Percentiles rank a stretch among this genome's conserved stretches.
Conservation (phyloP, 805 yeast species). For the Hanseniaspora clermontiae region DNA sequence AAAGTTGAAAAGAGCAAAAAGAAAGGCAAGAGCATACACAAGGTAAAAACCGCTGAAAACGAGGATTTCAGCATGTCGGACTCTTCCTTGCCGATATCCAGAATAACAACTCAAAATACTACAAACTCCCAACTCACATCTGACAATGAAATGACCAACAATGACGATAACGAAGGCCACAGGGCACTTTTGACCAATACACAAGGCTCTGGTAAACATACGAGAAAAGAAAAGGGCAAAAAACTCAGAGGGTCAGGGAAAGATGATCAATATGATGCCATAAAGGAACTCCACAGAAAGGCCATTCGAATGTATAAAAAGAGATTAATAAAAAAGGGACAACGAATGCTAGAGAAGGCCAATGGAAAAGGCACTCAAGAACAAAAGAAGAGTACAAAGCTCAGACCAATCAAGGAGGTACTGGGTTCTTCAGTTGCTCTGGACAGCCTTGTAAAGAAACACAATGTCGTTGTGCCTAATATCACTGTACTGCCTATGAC, state of each 20-base stretch:
- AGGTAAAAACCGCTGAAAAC: neutral
- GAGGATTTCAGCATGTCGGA: conserved; percentile 9
- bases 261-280: conserved; percentile 10
- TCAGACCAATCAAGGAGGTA: conserved; percentile 2
- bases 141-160: neutral
- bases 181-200: no score
- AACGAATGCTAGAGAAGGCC: neutral
- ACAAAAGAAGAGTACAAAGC: neutral
- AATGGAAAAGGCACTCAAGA: neutral
- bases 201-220: neutral
- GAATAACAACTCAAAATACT: conserved; percentile 12
- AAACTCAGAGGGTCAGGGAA: neutral
- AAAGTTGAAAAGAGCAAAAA: neutral
- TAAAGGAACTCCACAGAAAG: conserved; percentile 12
- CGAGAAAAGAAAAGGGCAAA: neutral
- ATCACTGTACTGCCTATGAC: neutral
- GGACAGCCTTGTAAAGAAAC: neutral
- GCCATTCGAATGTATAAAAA: conserved; percentile 10
- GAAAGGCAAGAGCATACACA: neutral
- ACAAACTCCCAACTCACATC: neutral
- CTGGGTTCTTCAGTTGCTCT: neutral
- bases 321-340: conserved; percentile 1
- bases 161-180: neutral
- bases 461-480: neutral
- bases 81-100: conserved; percentile 9